Evolutionary conservation across 2,329 filamentous ascomycete species (phyloP).

Genomic region (Cladosporium oxysporum): DNA sequence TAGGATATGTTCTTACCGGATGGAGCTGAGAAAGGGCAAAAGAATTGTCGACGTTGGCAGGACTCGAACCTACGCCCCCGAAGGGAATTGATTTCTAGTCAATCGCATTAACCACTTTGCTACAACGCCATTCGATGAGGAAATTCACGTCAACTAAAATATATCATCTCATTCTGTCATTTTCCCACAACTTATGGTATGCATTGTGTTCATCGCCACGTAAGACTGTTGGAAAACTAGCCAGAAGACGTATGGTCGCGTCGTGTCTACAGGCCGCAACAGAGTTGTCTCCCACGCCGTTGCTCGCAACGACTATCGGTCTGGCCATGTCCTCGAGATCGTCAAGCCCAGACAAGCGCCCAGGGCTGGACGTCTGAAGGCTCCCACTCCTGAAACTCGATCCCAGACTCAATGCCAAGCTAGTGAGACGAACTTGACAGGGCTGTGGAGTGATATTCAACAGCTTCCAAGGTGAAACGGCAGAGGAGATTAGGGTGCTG

Average conservation of each 20-base stretch:
- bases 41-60: constrained; percentile 18
- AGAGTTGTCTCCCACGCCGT: neutral
- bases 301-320: neutral
- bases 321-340: neutral
- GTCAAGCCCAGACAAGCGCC: neutral
- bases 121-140: constrained; percentile 11
- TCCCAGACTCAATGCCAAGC: neutral
- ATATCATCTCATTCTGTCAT: neutral
- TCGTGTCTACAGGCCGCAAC: neutral
- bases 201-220: neutral
- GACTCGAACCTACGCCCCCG: constrained; percentile 25
- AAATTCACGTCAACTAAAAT: neutral
- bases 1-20: neutral
- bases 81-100: constrained; percentile 21
- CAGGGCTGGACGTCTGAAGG: neutral
- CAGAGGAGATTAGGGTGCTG: neutral
- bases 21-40: constrained; percentile 7
- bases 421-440: neutral
- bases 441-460: neutral
- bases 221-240: neutral
- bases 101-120: constrained; percentile 20
- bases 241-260: neutral
- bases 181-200: neutral
- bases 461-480: neutral
- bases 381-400: neutral